Evolutionary conservation across 2,329 filamentous ascomycete species (phyloP).

Genomic region (Pseudogymnoascus sp.): DNA sequence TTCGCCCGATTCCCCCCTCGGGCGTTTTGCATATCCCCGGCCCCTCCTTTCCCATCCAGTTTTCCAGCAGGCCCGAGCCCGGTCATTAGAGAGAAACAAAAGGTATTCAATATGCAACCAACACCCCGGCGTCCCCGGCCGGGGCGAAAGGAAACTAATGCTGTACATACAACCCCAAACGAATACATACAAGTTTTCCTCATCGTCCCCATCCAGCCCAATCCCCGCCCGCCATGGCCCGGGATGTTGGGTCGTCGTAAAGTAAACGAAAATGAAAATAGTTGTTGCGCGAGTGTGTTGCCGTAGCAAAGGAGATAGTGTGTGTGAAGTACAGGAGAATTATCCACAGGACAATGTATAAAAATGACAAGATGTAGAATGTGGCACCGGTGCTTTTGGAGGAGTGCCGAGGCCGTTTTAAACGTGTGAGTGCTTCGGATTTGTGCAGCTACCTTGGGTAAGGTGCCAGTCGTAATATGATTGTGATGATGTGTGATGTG

Average conservation of each 20-base stretch:
- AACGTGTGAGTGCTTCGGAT: conserved; percentile 5
- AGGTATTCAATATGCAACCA: conserved; percentile 2
- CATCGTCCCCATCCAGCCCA: not conserved
- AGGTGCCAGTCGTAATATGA: not conserved
- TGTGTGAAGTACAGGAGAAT: not conserved
- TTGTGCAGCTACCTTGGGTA: not conserved
- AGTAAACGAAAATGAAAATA: conserved; percentile 1
- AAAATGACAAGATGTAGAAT: not conserved
- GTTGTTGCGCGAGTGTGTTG: not conserved
- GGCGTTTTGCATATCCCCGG: not conserved
- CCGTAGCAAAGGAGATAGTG: not conserved
- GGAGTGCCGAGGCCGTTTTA: not conserved
- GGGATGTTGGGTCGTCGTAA: not conserved
- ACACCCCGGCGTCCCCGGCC: not conserved
- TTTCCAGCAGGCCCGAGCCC: not conserved
- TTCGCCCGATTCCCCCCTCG: not conserved
- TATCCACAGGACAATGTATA: not conserved
- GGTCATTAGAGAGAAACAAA: not conserved
- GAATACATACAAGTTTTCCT: not conserved
- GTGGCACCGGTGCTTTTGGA: not conserved
- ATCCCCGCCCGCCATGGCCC: not conserved
- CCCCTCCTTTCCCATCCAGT: conserved; percentile 1
- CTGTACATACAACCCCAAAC: conserved; percentile 7
- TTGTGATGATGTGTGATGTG: conserved; percentile 1
- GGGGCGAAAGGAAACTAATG: not conserved